Base-by-base conservation (phyloP, 2,329 filamentous ascomycete genomes). In the Metarhizium guizhouense region DNA sequence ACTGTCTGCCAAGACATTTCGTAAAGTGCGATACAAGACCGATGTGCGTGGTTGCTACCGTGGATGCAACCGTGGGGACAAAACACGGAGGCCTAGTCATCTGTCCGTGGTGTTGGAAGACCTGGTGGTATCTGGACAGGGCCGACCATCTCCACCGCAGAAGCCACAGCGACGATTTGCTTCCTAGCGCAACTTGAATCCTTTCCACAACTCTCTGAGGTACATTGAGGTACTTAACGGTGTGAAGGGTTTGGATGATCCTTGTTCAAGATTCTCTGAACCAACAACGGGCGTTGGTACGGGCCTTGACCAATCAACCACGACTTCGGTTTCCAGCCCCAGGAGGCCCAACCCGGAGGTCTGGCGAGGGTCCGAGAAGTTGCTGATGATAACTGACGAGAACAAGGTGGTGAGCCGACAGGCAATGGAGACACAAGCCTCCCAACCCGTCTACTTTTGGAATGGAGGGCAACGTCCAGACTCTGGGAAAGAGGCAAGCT, bases 21-120 rank as follows among this genome's bases (percentile, higher is more conserved):
- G 29, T 20, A 42, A n/a, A 47, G 32, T 34, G 10, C 32, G 32
- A 34, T 34, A 34, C 42, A 42, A 29, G 52, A 43, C 53, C 52
- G 52, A 52, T 49, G 47, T 58, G 58, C 59, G 59, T 59, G 58
- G 61, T 59, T 42, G 56, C 54, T 57, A 51, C 56, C 56, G 56
- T 57, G 56, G 59, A 58, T 58, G 57, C 57, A 56, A 52, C 51
- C 55, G 49, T 42, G 56, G 49, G 45, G 47, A 34, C 45, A 51
- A 52, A 47, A 51, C 18, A 30, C n/a, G 29, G 38, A 49, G 30
- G 52, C 38, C 45, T 42, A 34, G 20, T 25, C 38, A 14, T 45
- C 14, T 20, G 42, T 20, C 11, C 52, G 16, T 52, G 53, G 48
- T 51, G 50, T 53, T 54, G 51, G 47, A 34, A 25, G 47, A 52